Evolutionary conservation across 108 stramenopile species (phyloP).

Genomic region (Pseudonitzschia multiseries): DNA sequence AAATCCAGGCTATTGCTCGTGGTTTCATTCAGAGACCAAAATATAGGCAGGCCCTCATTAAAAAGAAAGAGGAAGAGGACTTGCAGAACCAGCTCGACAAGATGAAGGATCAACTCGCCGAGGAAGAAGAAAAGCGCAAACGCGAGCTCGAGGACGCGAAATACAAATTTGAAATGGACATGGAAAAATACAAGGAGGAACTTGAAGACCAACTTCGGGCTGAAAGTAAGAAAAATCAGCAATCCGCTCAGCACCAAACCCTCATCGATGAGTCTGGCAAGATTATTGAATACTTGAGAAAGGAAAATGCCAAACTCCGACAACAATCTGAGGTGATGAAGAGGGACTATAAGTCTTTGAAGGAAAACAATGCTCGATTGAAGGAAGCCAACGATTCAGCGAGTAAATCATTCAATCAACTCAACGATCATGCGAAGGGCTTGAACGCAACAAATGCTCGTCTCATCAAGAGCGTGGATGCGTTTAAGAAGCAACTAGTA

Average conservation of each 20-base stretch:
- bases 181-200: constrained; percentile 52
- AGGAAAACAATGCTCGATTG: constrained; percentile 54
- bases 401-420: constrained; percentile 51
- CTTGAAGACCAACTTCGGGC: constrained; percentile 34
- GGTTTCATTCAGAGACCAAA: constrained; percentile 60
- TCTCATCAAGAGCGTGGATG: constrained; percentile 45
- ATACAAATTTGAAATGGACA: constrained; percentile 49
- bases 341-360: constrained; percentile 42
- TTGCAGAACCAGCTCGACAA: constrained; percentile 64
- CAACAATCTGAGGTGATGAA: constrained; percentile 46
- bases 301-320: constrained; percentile 47
- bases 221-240: constrained; percentile 27
- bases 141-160: constrained; percentile 53
- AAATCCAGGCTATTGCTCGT: constrained; percentile 71
- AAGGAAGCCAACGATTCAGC: constrained; percentile 67
- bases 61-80: constrained; percentile 62
- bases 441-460: constrained; percentile 49
- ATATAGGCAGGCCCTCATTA: constrained; percentile 36
- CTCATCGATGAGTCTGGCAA: constrained; percentile 67
- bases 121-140: constrained; percentile 55
- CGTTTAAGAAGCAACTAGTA: constrained; percentile 47
- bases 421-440: constrained; percentile 62
- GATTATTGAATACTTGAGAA: constrained; percentile 64
- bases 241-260: constrained; percentile 52
- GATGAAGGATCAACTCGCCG: constrained; percentile 54